These are phyloP conservation scores for Podospora australis DNA, from an alignment of 495 filamentous ascomycete genomes.

Conservation along the genomic window DNA sequence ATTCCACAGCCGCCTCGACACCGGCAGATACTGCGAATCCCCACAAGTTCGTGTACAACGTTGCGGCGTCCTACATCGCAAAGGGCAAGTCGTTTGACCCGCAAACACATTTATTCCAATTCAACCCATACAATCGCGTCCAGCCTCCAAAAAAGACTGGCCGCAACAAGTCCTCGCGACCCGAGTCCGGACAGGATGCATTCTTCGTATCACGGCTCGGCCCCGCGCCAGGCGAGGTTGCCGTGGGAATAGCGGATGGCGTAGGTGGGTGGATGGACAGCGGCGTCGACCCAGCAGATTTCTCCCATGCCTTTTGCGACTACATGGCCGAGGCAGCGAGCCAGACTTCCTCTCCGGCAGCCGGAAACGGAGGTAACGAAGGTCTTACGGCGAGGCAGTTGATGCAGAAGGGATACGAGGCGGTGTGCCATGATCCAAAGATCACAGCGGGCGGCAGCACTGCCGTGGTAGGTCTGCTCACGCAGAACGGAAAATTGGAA, in stretches of 20 bases:
- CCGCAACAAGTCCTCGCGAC: slow-evolving; percentile 48
- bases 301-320: slow-evolving; percentile 89
- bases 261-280: slow-evolving; percentile 92
- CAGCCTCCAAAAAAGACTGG: slow-evolving; percentile 39
- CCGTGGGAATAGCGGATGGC: slow-evolving; percentile 87
- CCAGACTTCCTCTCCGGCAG: background rate
- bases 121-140: slow-evolving; percentile 58
- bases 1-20: slow-evolving; percentile 5
- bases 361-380: slow-evolving; percentile 4
- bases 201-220: slow-evolving; percentile 80
- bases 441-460: slow-evolving; percentile 85
- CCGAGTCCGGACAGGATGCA: slow-evolving; percentile 85
- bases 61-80: slow-evolving; percentile 65
- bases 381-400: slow-evolving; percentile 59
- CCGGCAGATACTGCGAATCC: background rate
- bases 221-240: slow-evolving; percentile 51
- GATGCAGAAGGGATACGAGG: slow-evolving; percentile 77
- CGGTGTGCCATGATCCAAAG: slow-evolving; percentile 61
- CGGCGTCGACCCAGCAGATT: slow-evolving; percentile 87
- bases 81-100: slow-evolving; percentile 73
- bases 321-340: slow-evolving; percentile 75
- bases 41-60: slow-evolving; percentile 52
- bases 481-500: slow-evolving; percentile 63
- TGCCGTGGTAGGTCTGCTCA: slow-evolving; percentile 71
- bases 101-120: slow-evolving; percentile 63